These are phyloP conservation scores for Xerocomellus dryophilus DNA, from an alignment of 768 basidiomycete species.

Conservation along the genomic window DNA sequence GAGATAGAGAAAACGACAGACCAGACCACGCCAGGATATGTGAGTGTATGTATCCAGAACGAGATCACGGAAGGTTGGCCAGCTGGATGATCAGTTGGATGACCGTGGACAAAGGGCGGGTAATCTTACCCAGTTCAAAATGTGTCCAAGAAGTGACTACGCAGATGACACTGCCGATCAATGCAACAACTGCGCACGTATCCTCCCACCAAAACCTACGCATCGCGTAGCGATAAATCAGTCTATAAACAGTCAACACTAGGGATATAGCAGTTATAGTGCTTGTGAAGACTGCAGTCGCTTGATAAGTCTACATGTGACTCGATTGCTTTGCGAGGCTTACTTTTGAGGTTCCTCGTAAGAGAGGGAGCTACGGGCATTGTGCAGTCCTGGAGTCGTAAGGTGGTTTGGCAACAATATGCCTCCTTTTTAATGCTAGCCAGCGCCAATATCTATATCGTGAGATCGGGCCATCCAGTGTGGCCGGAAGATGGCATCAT, in stretches of 20 bases:
- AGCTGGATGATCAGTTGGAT: constrained; percentile 1
- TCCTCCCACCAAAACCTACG: constrained; percentile 23
- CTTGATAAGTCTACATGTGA: not conserved
- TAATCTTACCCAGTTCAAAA: constrained; percentile 2
- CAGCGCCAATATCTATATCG: not conserved
- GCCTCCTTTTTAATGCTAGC: not conserved
- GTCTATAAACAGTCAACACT: not conserved
- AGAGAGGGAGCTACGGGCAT: constrained; percentile 1
- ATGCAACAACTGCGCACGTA: constrained; percentile 4
- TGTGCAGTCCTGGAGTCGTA: not conserved
- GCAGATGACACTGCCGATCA: constrained; percentile 1
- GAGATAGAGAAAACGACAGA: not conserved
- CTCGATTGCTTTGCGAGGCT: not conserved
- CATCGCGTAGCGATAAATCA: not conserved
- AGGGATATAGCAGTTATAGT: constrained; percentile 3
- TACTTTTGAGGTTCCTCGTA: constrained; percentile 9
- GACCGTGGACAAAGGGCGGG: not conserved
- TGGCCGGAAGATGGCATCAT: not conserved
- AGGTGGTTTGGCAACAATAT: not conserved
- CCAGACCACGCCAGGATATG: constrained; percentile 13
- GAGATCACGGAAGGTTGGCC: constrained; percentile 1
- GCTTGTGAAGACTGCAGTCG: constrained; percentile 8
- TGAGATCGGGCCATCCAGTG: constrained; percentile 12
- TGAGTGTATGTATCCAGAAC: constrained; percentile 9
- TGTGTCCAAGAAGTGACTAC: constrained; percentile 9